Evolutionary conservation across 805 yeast genomes (phyloP), one percentile per base, ranked within the genome.

Genomic region (Starmerella scarabaei): DNA sequence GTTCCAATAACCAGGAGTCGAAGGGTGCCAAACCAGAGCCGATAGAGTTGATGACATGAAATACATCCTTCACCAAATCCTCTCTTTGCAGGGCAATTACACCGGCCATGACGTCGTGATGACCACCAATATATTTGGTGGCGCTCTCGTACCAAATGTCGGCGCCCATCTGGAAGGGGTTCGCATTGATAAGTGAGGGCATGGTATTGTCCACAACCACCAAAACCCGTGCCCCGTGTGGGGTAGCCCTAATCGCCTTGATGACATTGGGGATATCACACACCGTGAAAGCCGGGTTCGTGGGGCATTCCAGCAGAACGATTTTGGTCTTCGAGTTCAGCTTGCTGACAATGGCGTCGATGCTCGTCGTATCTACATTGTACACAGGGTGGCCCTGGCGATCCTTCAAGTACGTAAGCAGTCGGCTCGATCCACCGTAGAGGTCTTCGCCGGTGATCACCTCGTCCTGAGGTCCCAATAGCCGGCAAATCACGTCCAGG

Each of bases 31-130:
- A 69, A 2, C 94, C 97, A 44, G 85, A 75, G 5, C 97, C 97
- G 7, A 86, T 78, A 24, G 94, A 76, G 60, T 88, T 88, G 57
- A 86, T 79, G 23, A 81, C 79, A 57, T 72, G 80, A 58, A 71
- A 82, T 11, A 88, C 52, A 33, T 72, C 65, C 40, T 80, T 77
- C 15, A 85, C 88, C 34, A 86, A 62, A 40, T 71, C 67, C 19
- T 70, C 62, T 37, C 67, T 67, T 46, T 77, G 69, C 21, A 80
- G 75, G 19, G 94, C 93, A 42, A 86, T 65, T 14, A 81, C 75
- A 42, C 97, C 97, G 19, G 94, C 95, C 97, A 86, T 86, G 53
- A 86, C 73, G 59, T 88, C 96, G 60, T 86, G 97, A 59, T 86
- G 97, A 6, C 95, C 95, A 53, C 85, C 80, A 51, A 86, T 66